Percentiles rank a stretch among this genome's conserved stretches.
phyloP scores from a whole-genome alignment of 73 alveolate genomes.

The Paramecium biaurelia region DNA sequence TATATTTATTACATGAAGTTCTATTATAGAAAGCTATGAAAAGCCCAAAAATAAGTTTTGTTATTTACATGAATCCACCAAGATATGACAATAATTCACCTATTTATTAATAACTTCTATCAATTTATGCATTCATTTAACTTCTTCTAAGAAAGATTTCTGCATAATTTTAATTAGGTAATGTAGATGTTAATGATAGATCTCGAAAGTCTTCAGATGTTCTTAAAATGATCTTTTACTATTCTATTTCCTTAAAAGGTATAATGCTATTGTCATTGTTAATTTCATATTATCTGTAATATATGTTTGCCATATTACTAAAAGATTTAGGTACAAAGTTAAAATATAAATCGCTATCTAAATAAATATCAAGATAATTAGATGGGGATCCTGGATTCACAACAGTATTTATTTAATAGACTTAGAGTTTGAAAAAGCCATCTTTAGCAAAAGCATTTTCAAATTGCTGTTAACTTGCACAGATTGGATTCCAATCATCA shows the following conservation, averaged over 20 bases:
- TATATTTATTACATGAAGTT: neutral
- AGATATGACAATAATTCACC: neutral
- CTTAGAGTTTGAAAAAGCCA: neutral
- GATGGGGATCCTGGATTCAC: neutral
- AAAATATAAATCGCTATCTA: slow-evolving; percentile 8
- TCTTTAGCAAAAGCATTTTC: neutral
- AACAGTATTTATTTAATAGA: neutral
- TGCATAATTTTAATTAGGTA: neutral
- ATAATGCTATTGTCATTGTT: neutral
- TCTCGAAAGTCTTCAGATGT: slow-evolving; percentile 2
- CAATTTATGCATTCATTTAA: neutral
- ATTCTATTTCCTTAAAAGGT: neutral
- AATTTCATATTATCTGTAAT: neutral
- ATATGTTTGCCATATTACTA: neutral
- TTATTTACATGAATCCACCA: slow-evolving; percentile 10
- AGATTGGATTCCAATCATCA: neutral
- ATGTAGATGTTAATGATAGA: neutral
- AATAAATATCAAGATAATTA: neutral
- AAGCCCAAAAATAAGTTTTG: neutral
- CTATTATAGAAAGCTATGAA: slow-evolving; percentile 10
- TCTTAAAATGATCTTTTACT: neutral
- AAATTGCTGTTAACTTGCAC: neutral
- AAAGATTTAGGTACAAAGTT: neutral
- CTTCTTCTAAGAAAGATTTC: neutral
- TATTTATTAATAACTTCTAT: neutral